Evolutionary conservation across 306 rosid genomes (phyloP).

Genomic region (Hylodesmum podocarpum): DNA sequence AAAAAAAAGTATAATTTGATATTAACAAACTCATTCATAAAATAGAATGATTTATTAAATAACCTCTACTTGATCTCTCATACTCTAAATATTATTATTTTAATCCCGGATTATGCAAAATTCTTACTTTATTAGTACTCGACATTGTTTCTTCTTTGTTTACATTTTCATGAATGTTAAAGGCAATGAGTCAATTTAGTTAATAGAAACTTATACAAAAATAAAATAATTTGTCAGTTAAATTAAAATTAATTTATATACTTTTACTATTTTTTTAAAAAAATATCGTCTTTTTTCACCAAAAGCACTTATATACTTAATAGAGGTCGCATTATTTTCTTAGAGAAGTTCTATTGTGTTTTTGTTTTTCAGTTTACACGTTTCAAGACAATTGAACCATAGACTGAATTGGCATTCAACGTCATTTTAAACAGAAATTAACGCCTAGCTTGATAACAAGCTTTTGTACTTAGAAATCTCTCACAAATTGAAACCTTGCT

Average conservation of each 20-base stretch:
- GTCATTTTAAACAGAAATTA: too few relatives aligned
- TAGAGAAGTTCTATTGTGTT: too few relatives aligned
- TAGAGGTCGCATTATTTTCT: neutral
- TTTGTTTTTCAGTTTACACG: too few relatives aligned
- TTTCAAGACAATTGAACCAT: too few relatives aligned
- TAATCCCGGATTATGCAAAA: too few relatives aligned
- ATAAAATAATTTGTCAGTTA: neutral
- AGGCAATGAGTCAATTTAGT: neutral
- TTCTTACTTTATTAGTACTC: neutral
- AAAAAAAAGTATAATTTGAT: neutral
- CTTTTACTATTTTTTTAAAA: too few relatives aligned
- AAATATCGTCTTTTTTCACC: too few relatives aligned
- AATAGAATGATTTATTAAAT: too few relatives aligned
- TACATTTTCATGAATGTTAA: neutral
- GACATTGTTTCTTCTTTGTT: too few relatives aligned
- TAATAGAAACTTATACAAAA: neutral
- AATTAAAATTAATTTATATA: too few relatives aligned
- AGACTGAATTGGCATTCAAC: too few relatives aligned
- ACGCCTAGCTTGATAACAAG: neutral
- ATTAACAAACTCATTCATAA: neutral
- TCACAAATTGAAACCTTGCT: neutral
- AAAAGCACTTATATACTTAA: neutral
- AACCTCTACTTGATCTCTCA: neutral
- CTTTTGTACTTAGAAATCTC: neutral
- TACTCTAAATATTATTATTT: too few relatives aligned